Evolutionary conservation across 2,329 filamentous ascomycete species (phyloP).

Genomic region (Sclerotinia borealis): DNA sequence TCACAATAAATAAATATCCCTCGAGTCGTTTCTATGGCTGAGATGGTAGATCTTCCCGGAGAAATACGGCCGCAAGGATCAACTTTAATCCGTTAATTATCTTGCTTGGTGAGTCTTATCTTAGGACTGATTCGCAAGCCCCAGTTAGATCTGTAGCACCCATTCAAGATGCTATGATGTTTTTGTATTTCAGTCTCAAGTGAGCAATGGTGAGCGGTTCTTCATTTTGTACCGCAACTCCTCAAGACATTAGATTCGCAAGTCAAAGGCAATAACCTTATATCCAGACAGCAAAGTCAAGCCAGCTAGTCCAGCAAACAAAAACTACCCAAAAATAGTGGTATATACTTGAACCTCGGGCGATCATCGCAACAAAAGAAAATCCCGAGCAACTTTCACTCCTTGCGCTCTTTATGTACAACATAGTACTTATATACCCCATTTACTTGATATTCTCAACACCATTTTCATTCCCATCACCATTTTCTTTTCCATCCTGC

Average conservation of each 20-base stretch:
- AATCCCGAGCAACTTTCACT: not conserved
- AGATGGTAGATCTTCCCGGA: not conserved
- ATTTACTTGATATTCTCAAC: not conserved
- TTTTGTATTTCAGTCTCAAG: not conserved
- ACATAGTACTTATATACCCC: not conserved
- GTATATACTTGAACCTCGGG: not conserved
- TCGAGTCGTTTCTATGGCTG: not conserved
- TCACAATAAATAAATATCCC: not conserved
- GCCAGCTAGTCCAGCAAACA: not conserved
- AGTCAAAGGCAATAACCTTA: too few relatives aligned
- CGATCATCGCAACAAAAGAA: not conserved
- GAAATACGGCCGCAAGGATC: not conserved
- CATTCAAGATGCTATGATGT: too few relatives aligned
- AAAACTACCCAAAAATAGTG: not conserved
- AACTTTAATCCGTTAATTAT: not conserved
- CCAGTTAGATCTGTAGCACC: not conserved
- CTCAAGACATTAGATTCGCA: not conserved
- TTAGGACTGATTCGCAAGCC: too few relatives aligned
- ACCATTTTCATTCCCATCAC: not conserved
- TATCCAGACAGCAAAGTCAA: not conserved
- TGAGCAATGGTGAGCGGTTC: not conserved
- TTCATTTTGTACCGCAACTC: not conserved
- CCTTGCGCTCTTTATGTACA: not conserved
- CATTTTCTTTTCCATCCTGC: conserved; percentile 8
- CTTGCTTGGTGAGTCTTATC: not conserved